phyloP scores from a whole-genome alignment of 352 stramenopile species.

The Thraustochytrium striatum region DNA sequence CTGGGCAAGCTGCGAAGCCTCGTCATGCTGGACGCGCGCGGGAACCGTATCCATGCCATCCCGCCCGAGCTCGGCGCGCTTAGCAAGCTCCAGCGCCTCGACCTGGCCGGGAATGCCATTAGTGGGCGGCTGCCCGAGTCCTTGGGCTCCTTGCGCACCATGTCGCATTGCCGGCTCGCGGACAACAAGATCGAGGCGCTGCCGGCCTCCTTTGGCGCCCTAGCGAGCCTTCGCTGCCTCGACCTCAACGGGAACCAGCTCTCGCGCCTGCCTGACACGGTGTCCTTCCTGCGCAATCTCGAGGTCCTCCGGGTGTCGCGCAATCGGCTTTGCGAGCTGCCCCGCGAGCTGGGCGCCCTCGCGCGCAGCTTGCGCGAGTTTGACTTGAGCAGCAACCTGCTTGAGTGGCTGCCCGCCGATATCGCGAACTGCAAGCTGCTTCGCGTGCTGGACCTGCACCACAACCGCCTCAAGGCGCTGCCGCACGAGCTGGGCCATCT shows the following conservation, averaged over 20 bases:
- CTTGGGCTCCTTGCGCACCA: background rate
- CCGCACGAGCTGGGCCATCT: background rate
- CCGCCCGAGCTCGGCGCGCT: slow-evolving; percentile 1
- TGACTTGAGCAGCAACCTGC: slow-evolving; percentile 33
- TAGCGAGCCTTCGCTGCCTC: background rate
- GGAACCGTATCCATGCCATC: background rate
- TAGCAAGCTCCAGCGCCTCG: background rate
- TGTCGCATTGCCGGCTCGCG: background rate
- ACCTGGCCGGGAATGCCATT: background rate
- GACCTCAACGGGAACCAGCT: slow-evolving; percentile 27
- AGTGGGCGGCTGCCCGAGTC: background rate
- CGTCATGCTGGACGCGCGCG: background rate
- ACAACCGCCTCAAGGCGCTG: slow-evolving; percentile 16
- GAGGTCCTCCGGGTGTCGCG: background rate
- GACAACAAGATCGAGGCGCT: slow-evolving; percentile 8
- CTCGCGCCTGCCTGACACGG: background rate
- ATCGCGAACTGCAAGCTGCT: background rate
- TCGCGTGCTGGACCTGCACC: slow-evolving; percentile 9
- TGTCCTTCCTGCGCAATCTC: slow-evolving; percentile 1
- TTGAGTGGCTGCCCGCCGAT: slow-evolving; percentile 13
- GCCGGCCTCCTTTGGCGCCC: slow-evolving; percentile 1
- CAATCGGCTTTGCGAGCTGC: background rate
- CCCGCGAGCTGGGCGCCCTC: background rate
- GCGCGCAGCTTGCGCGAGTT: background rate
- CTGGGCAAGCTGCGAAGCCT: background rate